Evolutionary conservation across 352 stramenopile genomes (phyloP), one percentile per base, ranked within the genome.

Genomic region (Globisporangium echinulatum): DNA sequence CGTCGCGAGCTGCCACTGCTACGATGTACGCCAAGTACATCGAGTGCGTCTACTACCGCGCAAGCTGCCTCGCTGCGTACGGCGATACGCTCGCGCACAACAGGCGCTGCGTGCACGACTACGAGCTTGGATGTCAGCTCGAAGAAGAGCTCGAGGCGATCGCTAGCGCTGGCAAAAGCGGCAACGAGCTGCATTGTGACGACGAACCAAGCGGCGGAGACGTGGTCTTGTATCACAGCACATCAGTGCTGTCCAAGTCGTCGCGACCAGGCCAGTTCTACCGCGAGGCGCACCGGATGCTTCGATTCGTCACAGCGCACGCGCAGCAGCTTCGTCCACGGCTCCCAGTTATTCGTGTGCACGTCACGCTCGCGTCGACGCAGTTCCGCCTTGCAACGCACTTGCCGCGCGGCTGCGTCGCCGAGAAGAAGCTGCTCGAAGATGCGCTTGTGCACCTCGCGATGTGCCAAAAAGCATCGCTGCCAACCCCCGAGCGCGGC

Each of bases 301-400:
- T 74, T 36, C 68, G 59, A 2, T 85, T 79, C 43, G 46, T 83
- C 3, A 36, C 77, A 10, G n/a, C 54, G 47, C 56, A 66, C 11
- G 3, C 33, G 5, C 66, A 52, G 0, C 55, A 72, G 10, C 15
- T 3, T 15, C 2, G 15, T 6, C 49, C 19, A 0, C 64, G 61
- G 9, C 69, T 62, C 51, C 68, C 64, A 0, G 58, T 68, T 52
- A 47, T 68, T 4, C 39, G 46, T 57, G 52, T 84, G 13, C 55
- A 71, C 44, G 64, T 77, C 19, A 66, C 70, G 17, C 25, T 86
- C 11, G 75, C 71, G 2, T 70, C 64, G 42, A 66, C 68, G 1
- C 61, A 86, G 49, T 90, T 90, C 55, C 88, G 86, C 47, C 49
- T 90, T 7, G 72, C 80, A 13, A 85, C 70, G 0, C 71, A 85